Base-by-base conservation (phyloP, 2,329 filamentous ascomycete genomes). In the Penicillium vulpinum region DNA sequence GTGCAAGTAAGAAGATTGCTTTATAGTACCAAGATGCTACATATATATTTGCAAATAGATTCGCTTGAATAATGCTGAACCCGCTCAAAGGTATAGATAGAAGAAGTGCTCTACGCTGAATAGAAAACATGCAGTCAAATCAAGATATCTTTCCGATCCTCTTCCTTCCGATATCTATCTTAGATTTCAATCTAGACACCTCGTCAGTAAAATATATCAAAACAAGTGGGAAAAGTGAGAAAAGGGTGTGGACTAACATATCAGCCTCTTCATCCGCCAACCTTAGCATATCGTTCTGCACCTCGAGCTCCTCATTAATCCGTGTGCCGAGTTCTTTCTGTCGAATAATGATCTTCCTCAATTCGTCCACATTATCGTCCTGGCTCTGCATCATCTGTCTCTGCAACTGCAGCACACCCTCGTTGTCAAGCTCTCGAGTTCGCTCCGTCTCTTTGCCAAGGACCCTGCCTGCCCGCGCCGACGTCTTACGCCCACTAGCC, bases 391-490 rank as follows among this genome's bases (percentile, higher is more conserved):
- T 87, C 55, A 85, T 80, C 64, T 86, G 82, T 62, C 81, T 78
- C 71, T 88, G 85, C 58, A 88, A 67, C 70, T 87, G 84, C 62
- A 88, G 61, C 15, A 88, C 83, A 0, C 85, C 85, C n/a, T 81
- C 74, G 59, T 88, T 88, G 68, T 87, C 85, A 60, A 87, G 67
- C 63, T 87, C 84, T 13, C 85, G 74, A 10, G 85, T 88, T 38
- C 81, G 77, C 59, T 85, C 82, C 0, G 85, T 88, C 73, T 88
- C 85, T 46, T 78, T 78, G 64, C 78, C 66, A 69, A 83, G 43
- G 64, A 85, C 61, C 60, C 83, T 54, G 71, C 85, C 64, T 74
- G 74, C 53, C 77, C 82, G 51, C 70, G 77, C 63, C 5, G 66
- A 58, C 24, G 65, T 67, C 35, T 58, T 62, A 10, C 60, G 57